Base-by-base conservation (phyloP, 179 eudicot species). In the Amaranthus tricolor region DNA sequence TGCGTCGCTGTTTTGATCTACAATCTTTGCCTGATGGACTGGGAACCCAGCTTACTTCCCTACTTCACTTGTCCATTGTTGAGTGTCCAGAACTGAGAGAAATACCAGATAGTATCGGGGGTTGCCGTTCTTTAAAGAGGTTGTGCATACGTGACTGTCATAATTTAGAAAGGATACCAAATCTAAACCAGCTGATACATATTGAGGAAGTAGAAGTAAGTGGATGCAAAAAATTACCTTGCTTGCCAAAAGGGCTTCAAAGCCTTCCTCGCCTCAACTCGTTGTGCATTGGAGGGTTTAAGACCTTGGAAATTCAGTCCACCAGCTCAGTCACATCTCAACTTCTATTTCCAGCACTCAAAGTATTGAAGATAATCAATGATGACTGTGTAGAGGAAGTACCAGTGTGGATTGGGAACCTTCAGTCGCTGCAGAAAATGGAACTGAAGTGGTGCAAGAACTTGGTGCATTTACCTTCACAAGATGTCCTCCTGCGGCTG, bases 221-320 rank as follows among this genome's bases (percentile, higher is more conserved):
- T 70, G 45, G 73, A 59, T 69, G 74, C 66, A 24, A 21, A 14
- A 70, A 76, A 70, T 62, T 76, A 21, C 12, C 52, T 45, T 60
- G n/a, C 50, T 62, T 70, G 24, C 79, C 79, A 51, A 62, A 21
- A 17, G 79, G 74, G 63, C 62, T 76, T 52, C 74, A 76, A 58
- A 62, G 21, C 48, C 74, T 76, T 70, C 79, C 79, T 15, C 24
- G 12, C 68, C 79, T 76, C 24, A 40, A 63, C 15, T 69, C 79
- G 40, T 62, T 76, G 54, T 76, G 74, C 14, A 61, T 76, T 60
- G 79, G 79, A 76, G 79, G 69, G 8, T 20, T 62, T n/a, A 43
- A 40, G 21, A 60, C 74, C 24, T 54, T 70, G 17, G 60, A 70
- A 11, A 24, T 62, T 53, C 47, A 61, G 21, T 45, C 59, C 1